Evolutionary conservation across 495 filamentous ascomycete species (phyloP), one percentile per base, ranked within the genome.

Genomic region (Darksidea phi): DNA sequence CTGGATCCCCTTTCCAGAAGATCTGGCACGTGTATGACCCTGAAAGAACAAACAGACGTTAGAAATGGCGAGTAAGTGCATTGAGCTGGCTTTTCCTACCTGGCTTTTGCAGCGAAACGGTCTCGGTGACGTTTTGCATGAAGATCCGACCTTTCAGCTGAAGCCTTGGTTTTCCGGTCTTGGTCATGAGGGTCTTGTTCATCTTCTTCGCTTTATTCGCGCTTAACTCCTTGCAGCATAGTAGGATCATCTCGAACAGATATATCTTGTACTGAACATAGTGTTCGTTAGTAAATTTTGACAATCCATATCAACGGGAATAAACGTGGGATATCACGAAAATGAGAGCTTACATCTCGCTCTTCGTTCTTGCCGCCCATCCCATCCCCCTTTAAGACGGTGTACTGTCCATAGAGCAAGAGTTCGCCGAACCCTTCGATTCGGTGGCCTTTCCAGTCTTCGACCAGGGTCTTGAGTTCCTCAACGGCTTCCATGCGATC

Each of bases 51-150:
- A 38, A 17, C 48, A 50, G 55, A 52, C 45, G 24, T n/a, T 21
- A 21, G 54, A 36, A 57, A 28, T 49, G 23, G 49, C 41, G 13
- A n/a, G 25, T n/a, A 23, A 43, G 18, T 47, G 24, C 11, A 10
- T 8, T 13, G 1, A 1, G 23, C 5, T 11, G 6, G 36, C 12
- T 32, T 10, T 28, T 46, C 66, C 67, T 85, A 96, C 92, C 92
- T 69, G 88, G 86, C 72, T 90, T 95, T 54, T 84, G 81, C 32
- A 91, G 76, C 17, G 88, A 89, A 4, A 96, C 77, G 23, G 95
- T 88, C 69, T 97, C 91, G 6, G 94, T 98, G 45, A 98, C 93
- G 70, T 98, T 98, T 55, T 93, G 91, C 93, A 98, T 97, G 75
- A 97, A 97, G 67, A 98, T 98, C 20, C 94, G 84, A 23, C 94